Evolutionary conservation across 345 rosid species (phyloP).

Genomic region (Draba incana): DNA sequence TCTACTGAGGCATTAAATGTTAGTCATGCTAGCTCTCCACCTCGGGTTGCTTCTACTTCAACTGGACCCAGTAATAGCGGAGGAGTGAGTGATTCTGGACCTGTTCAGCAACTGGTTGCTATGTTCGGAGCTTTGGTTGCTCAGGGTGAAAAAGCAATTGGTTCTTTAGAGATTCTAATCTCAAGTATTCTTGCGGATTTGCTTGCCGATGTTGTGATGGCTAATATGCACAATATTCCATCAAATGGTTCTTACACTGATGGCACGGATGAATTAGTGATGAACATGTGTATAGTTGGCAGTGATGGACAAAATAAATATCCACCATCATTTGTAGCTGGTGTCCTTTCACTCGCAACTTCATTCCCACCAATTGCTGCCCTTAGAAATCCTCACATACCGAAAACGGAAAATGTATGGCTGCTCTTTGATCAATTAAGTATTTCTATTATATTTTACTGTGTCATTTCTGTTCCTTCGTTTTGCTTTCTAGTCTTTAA

Average conservation of each 20-base stretch:
- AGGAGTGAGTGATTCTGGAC: conserved; percentile 61
- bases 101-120: conserved; percentile 90
- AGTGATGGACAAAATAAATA: conserved; percentile 67
- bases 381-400: conserved; percentile 45
- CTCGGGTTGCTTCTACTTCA: conserved; percentile 53
- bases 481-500: conserved; percentile 28
- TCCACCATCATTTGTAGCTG: conserved; percentile 71
- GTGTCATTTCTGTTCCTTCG: conserved; percentile 13
- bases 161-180: conserved; percentile 85
- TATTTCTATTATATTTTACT: conserved; percentile 14
- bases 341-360: conserved; percentile 77
- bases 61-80: conserved; percentile 48
- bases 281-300: conserved; percentile 68
- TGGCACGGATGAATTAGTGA: conserved; percentile 58
- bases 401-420: conserved; percentile 47
- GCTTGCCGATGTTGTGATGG: conserved; percentile 95
- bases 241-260: conserved; percentile 49
- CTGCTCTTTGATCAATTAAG: conserved; percentile 34
- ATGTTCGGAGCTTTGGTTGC: conserved; percentile 96
- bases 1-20: conserved; percentile 54
- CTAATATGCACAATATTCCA: conserved; percentile 87
- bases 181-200: conserved; percentile 91
- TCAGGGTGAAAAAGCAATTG: conserved; percentile 93
- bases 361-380: conserved; percentile 77
- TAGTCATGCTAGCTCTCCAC: conserved; percentile 45